Base-by-base conservation (phyloP, 2,329 filamentous ascomycete genomes). In the Ceratocystis ficicola region DNA sequence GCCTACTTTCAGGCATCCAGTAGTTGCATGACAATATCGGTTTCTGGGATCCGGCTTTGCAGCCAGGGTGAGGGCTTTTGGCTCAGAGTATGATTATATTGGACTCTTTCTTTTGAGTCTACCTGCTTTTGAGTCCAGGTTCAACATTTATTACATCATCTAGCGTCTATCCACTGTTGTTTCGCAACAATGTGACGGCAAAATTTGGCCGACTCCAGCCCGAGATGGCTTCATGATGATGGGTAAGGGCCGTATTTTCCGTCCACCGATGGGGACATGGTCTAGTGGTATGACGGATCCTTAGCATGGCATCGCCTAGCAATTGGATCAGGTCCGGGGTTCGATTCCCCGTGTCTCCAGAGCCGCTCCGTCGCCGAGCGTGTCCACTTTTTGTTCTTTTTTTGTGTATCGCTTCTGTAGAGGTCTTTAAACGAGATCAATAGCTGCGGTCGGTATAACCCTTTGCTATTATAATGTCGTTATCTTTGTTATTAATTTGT, bases 271-370 rank as follows among this genome's bases (percentile, higher is more conserved):
- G 65, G 65, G 62, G 65, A 67, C 62, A 64, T 67, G 65, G 62
- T 64, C 62, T 64, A 52, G 62, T 28, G 62, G 50, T 67, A 67
- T 67, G 65, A 67, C 65, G 62, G 65, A 67, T 64, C 65, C 65
- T 67, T 67, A 67, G 65, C 65, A 67, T 62, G 10, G 30, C 30
- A 32, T 2, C 30, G 30, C 6, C 30, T 7, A 32, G 30, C 30
- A 32, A 8, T 32, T 32, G 65, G 65, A 66, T 66, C 65, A 66
- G 65, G 65, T 66, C 65, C 65, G 65, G 65, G 65, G 65, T 66
- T 66, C 65, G 65, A 66, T 67, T 67, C 62, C 62, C 65, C 50
- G 50, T 67, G 62, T 67, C 52, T 64, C 60, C 61, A 57, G 17
- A 28, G 3, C 6, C 48, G 20, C 22, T 28, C 48, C 8, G 3